These are phyloP conservation scores for Calonectria hongkongensis DNA, from an alignment of 2,329 filamentous ascomycete genomes.

Conservation along the genomic window DNA sequence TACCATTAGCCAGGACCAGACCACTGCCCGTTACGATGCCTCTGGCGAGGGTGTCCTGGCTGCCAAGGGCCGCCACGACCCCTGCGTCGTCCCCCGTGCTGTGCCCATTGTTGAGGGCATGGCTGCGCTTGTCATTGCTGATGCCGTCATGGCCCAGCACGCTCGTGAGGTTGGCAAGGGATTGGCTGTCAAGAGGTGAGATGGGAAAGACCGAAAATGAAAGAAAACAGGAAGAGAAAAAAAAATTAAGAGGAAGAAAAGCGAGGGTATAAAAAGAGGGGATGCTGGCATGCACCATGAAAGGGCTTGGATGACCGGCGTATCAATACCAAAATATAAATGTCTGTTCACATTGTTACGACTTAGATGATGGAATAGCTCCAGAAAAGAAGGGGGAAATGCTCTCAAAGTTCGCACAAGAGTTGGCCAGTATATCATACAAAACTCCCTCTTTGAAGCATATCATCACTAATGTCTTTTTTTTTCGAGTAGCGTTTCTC, in stretches of 20 bases:
- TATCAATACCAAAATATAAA: constrained; percentile 29
- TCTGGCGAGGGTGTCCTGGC: constrained; percentile 83
- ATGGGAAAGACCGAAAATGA: neutral
- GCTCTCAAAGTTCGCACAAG: neutral
- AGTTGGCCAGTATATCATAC: neutral
- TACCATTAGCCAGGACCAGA: constrained; percentile 92
- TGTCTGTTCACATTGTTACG: constrained; percentile 8
- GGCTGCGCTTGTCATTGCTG: constrained; percentile 91
- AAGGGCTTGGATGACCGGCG: constrained; percentile 12
- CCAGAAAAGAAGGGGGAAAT: neutral
- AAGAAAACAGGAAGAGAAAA: neutral
- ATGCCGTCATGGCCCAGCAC: constrained; percentile 90
- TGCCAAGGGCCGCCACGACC: constrained; percentile 95
- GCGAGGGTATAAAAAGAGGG: neutral
- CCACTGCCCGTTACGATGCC: constrained; percentile 87
- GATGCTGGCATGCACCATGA: neutral
- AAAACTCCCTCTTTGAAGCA: neutral
- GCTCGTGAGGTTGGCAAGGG: constrained; percentile 67
- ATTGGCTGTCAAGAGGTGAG: constrained; percentile 24
- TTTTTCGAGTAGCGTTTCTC: constrained; percentile 1
- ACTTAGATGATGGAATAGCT: constrained; percentile 8
- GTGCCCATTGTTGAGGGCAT: constrained; percentile 94
- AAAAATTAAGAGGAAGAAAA: neutral
- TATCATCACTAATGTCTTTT: constrained; percentile 1
- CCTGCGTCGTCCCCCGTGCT: constrained; percentile 91